Conservation (phyloP, 139 green algal species). For the Volvox africanus region DNA sequence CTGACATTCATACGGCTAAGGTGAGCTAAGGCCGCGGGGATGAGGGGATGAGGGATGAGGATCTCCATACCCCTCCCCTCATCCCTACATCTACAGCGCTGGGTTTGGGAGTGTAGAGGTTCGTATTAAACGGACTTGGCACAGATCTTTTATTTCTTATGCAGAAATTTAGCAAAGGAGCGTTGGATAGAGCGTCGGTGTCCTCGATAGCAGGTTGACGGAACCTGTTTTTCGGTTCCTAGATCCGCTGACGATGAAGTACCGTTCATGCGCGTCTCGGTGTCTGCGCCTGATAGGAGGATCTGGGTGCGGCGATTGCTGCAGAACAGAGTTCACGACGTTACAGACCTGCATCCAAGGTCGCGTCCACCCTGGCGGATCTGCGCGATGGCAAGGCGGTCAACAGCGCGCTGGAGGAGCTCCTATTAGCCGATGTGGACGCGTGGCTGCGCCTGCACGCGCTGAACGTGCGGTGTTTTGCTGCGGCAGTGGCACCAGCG, state of each 20-base stretch:
- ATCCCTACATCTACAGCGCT: too few species aligned
- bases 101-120: too few species aligned
- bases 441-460: conserved; percentile 3
- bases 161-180: too few species aligned
- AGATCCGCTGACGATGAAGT: too few species aligned
- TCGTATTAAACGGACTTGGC: too few species aligned
- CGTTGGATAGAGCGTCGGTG: too few species aligned
- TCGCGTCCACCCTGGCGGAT: background rate
- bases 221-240: too few species aligned
- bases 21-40: background rate
- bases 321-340: background rate
- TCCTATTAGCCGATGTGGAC: background rate
- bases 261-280: background rate
- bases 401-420: background rate
- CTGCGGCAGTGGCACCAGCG: background rate
- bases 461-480: conserved; percentile 30
- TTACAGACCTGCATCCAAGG: background rate
- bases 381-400: background rate
- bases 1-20: conserved; percentile 1
- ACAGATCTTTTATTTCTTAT: too few species aligned
- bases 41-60: background rate
- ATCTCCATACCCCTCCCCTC: too few species aligned
- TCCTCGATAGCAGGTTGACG: too few species aligned
- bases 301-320: background rate
- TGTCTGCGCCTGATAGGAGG: background rate